Evolutionary conservation across 257 asterid species (phyloP).

Genomic region (Catharanthus roseus): DNA sequence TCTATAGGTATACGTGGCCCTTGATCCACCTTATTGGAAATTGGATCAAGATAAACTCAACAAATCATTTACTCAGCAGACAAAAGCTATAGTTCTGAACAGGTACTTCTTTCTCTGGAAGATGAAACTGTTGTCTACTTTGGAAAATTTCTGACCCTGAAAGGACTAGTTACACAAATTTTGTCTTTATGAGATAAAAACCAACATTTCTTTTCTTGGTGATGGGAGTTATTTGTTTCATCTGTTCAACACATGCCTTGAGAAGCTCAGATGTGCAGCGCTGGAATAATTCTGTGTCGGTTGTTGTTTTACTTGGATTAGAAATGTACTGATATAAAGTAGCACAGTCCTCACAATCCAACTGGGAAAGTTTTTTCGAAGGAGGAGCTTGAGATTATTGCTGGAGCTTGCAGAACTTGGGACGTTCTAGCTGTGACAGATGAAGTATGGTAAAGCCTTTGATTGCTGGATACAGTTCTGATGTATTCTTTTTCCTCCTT

Average conservation of each 20-base stretch:
- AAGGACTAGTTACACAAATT: not conserved
- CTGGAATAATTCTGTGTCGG: not conserved
- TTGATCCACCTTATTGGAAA: constrained; percentile 80
- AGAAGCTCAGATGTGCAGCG: not conserved
- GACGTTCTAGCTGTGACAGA: constrained; percentile 85
- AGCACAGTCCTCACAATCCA: constrained; percentile 92
- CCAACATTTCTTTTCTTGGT: not conserved
- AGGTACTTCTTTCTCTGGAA: constrained; percentile 37
- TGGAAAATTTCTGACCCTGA: not conserved
- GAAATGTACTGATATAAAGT: constrained; percentile 31
- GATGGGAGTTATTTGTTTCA: not conserved
- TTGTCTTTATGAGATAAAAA: not conserved
- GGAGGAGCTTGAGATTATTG: constrained; percentile 81
- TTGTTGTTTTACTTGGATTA: constrained; percentile 5
- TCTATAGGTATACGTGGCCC: constrained; percentile 71
- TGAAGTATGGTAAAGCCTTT: constrained; percentile 53
- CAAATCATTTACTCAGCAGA: constrained; percentile 47
- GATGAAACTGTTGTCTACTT: not conserved
- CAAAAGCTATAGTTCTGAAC: constrained; percentile 81
- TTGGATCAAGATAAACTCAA: constrained; percentile 51
- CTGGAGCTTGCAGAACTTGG: constrained; percentile 64
- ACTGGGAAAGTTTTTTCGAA: constrained; percentile 78
- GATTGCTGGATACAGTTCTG: not conserved
- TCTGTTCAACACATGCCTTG: not conserved
- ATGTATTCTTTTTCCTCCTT: not conserved